Conservation (phyloP, 1,284 basidiomycete species). For the Papiliotrema fonsecae region DNA sequence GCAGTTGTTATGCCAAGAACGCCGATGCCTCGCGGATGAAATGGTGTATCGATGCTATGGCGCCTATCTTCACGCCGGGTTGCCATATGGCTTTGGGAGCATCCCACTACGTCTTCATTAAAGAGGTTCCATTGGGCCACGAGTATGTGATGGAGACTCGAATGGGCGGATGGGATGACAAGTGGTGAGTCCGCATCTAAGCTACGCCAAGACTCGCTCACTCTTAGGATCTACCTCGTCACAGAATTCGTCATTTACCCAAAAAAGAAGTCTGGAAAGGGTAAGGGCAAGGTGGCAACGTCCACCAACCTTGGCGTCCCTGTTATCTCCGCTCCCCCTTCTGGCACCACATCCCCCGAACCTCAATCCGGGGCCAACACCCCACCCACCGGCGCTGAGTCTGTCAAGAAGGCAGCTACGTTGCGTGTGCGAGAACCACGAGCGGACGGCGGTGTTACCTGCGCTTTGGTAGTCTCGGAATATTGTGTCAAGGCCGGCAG, state of each 20-base stretch:
- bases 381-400: constrained; percentile 8
- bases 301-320: constrained; percentile 4
- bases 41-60: constrained; percentile 54
- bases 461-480: constrained; percentile 65
- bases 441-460: constrained; percentile 52
- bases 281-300: not conserved
- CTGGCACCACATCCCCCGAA: constrained; percentile 14
- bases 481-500: constrained; percentile 70
- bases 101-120: constrained; percentile 67
- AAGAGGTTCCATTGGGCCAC: constrained; percentile 70
- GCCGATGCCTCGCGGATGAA: constrained; percentile 54
- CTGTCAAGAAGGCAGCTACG: constrained; percentile 16
- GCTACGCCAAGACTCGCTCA: not conserved
- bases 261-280: constrained; percentile 30
- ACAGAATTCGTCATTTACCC: constrained; percentile 63
- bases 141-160: constrained; percentile 65
- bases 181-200: constrained; percentile 59
- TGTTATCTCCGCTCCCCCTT: constrained; percentile 11
- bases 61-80: constrained; percentile 60
- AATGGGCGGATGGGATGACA: constrained; percentile 71
- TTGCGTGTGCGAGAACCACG: constrained; percentile 23
- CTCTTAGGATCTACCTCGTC: constrained; percentile 58
- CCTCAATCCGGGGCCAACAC: constrained; percentile 8
- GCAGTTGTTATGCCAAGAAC: constrained; percentile 48
- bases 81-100: constrained; percentile 68